phyloP scores from a whole-genome alignment of 345 rosid genomes.

The Gossypium arboreum region DNA sequence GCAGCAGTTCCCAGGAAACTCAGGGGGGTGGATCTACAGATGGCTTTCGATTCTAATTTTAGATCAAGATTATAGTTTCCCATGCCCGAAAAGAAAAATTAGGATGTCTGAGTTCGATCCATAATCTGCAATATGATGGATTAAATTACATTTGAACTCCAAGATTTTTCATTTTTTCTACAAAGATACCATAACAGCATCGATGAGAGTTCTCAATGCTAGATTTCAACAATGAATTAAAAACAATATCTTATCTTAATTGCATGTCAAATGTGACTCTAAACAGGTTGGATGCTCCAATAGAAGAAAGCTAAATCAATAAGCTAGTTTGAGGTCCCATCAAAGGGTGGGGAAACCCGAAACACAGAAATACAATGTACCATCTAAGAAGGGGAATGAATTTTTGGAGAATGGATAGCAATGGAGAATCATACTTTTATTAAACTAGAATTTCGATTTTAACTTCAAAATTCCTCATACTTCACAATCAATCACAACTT shows the following conservation, averaged over 20 bases:
- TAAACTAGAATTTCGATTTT: not conserved
- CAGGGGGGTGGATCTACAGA: not conserved
- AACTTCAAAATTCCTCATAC: not conserved
- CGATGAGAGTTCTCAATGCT: not conserved
- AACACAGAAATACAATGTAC: not conserved
- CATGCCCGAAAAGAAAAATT: not conserved
- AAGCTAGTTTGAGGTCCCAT: not conserved
- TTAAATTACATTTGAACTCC: not conserved
- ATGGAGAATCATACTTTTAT: not conserved
- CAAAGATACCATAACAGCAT: slow-evolving; percentile 1
- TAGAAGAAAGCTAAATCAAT: not conserved
- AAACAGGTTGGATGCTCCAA: not conserved
- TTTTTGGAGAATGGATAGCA: not conserved
- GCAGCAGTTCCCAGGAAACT: slow-evolving; percentile 4
- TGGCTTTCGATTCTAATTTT: not conserved
- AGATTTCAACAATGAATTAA: not conserved
- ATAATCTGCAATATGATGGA: not conserved
- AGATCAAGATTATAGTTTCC: not conserved
- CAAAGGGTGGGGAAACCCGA: not conserved
- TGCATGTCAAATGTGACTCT: not conserved
- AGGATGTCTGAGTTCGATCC: not conserved
- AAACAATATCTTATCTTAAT: not conserved
- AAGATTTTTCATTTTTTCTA: not conserved
- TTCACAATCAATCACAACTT: not conserved
- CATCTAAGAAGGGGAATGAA: not conserved